Base-by-base conservation (phyloP, 345 rosid species). In the Garcia nutans region DNA sequence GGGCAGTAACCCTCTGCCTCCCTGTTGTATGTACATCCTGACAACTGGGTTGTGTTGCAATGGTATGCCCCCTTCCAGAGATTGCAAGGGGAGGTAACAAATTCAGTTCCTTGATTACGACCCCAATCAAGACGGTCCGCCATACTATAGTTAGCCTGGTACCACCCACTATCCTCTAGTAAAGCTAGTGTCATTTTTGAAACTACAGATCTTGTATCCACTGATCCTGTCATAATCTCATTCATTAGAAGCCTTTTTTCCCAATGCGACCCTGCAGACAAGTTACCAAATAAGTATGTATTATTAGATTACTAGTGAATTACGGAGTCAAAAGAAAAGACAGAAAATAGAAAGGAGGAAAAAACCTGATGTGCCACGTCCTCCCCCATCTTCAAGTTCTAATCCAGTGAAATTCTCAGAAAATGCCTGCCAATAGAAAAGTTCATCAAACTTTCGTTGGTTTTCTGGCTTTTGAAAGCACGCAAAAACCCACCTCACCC, bases 1-100 rank as follows among this genome's bases (percentile, higher is more conserved):
- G 99, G 99, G 78, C 99, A 96, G 79, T 96, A 96, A 69, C 99
- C 99, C 84, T 96, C 99, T 62, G 98, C 99, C 84, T 96, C 97
- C 85, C 99, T 89, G 85, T 93, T 93, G 82, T 92, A 93, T 78
- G 99, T 96, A 84, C 99, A 96, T 26, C 99, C 99, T 33, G 99
- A 96, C 79, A 91, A 81, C 78, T 88, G 96, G 64, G 97, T 86
- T 47, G 95, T 88, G 84, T 96, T 96, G 89, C 99, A 96, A 79
- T 84, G 95, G 78, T 96, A 96, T 69, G 97, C 92, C 44, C 95
- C 99, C 85, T 92, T 91, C 99, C 99, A 96, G 77, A 87, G 87
- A 84, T 96, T 92, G 85, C 99, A 96, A 41, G 97, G 93, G 56
- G 86, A 88, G 68, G 97, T 96, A 49, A 93, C 93, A 88, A 96